These are phyloP conservation scores for Platanthera guangdongensis DNA, from an alignment of 106 monocot genomes.

Conservation along the genomic window DNA sequence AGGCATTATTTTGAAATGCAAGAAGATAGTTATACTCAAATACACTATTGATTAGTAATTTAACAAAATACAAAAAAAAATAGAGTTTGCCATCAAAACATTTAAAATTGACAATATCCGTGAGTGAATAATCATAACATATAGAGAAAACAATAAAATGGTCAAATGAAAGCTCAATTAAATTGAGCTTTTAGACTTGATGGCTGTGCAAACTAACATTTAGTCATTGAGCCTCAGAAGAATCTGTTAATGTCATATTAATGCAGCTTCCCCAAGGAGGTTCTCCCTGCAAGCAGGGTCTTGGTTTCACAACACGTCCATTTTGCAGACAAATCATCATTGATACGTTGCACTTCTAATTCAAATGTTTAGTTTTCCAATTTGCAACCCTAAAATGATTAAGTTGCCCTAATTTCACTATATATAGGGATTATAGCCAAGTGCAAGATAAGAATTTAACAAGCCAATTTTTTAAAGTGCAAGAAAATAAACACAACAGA, in stretches of 20 bases:
- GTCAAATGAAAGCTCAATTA: too few relatives aligned
- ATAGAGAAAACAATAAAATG: background rate
- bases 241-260: background rate
- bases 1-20: background rate
- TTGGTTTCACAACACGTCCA: constrained; percentile 28
- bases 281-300: constrained; percentile 24
- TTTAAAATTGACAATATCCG: too few relatives aligned
- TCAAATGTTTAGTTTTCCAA: too few relatives aligned
- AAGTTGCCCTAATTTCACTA: too few relatives aligned
- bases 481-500: too few relatives aligned
- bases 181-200: background rate
- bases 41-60: background rate
- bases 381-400: too few relatives aligned
- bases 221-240: background rate
- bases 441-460: background rate
- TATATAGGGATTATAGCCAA: background rate
- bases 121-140: too few relatives aligned
- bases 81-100: too few relatives aligned
- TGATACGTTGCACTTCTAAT: background rate
- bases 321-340: constrained; percentile 28
- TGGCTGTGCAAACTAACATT: background rate
- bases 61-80: background rate
- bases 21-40: constrained; percentile 8
- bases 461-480: background rate
- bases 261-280: background rate